A percentile compares a stretch with the other conserved stretches of the same genome.
Evolutionary conservation across 352 stramenopile species (phyloP).

Genomic region (Globisporangium lucens): DNA sequence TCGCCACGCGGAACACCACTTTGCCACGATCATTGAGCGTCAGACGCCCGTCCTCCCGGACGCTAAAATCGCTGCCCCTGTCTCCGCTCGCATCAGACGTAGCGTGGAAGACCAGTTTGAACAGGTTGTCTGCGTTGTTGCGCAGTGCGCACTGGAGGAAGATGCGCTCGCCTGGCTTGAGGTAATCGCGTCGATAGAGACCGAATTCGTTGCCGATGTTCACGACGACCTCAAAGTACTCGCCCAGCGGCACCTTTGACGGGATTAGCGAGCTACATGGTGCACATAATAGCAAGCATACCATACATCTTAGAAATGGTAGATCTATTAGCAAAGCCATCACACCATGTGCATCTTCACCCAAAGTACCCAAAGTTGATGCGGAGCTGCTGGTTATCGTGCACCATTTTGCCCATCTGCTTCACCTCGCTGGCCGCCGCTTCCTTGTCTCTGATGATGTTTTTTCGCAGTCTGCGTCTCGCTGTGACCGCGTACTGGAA

Average conservation of each 20-base stretch:
- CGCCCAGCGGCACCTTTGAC: slow-evolving; percentile 39
- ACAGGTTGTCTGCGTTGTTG: slow-evolving; percentile 24
- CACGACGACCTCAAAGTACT: slow-evolving; percentile 62
- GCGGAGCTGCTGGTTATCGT: slow-evolving; percentile 71
- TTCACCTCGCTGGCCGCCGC: slow-evolving; percentile 47
- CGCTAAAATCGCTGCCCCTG: slow-evolving; percentile 9
- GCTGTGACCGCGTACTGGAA: slow-evolving; percentile 60
- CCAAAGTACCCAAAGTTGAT: slow-evolving; percentile 69
- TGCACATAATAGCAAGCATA: slow-evolving; percentile 5
- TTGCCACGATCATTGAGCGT: slow-evolving; percentile 64
- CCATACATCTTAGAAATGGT: neutral
- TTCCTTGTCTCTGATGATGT: slow-evolving; percentile 43
- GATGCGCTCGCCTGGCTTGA: slow-evolving; percentile 39
- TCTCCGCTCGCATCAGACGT: slow-evolving; percentile 8
- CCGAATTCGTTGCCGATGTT: slow-evolving; percentile 85
- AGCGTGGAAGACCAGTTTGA: slow-evolving; percentile 30
- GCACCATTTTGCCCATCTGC: slow-evolving; percentile 72
- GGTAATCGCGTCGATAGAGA: slow-evolving; percentile 60
- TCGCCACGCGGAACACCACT: slow-evolving; percentile 41
- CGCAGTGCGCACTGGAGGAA: slow-evolving; percentile 49
- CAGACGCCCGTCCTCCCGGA: slow-evolving; percentile 29
- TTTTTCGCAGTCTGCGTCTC: slow-evolving; percentile 50
- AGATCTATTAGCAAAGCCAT: slow-evolving; percentile 5
- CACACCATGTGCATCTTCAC: neutral
- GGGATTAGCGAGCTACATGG: slow-evolving; percentile 50